Evolutionary conservation across 1,139 yeast species (phyloP), one percentile per base, ranked within the genome.

Genomic region (Taiozyma sp.): DNA sequence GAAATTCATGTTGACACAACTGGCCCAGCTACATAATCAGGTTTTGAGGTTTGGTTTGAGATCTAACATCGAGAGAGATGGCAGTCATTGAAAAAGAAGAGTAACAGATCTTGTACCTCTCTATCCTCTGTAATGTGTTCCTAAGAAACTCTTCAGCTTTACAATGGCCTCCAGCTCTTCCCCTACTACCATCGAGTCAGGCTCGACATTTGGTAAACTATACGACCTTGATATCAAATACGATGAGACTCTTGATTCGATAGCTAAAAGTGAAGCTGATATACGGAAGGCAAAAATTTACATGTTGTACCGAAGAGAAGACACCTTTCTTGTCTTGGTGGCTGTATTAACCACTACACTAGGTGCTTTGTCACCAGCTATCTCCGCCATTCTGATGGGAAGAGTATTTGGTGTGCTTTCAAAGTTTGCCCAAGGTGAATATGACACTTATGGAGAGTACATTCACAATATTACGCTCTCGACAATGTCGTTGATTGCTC

Each of bases 321-420:
- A 62, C 38, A 8, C 47, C 1, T 49, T 52, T 2, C 16, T 58
- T 2, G 38, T 56, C 6, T 2, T 44, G 10, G 12, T 51, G 27
- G 64, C 55, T 1, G 8, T 47, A 2, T 4, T 50, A 2, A 43
- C 70, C 6, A 68, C 79, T 1, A 42, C 66, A 2, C 60, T 72
- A 0, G 72, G 82, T 16, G 82, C 87, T 0, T 65, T 76, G 3
- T 78, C 80, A 0, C 79, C 87, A 0, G 87, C 96, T 0, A 74
- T 79, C 1, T 78, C 83, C 36, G 81, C 95, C 0, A 73, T 87
- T 7, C 61, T 90, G 12, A 79, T 84, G 53, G 96, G 96, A 2
- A 70, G 77, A 52, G 75, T 87, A 2, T 87, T 90, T 61, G 70
- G 73, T 12, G 69, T 76, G 3, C 68, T 90, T 10, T 65, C 81